Evolutionary conservation across 2,329 filamentous ascomycete species (phyloP), one percentile per base, ranked within the genome.

Genomic region (Lachnellula willkommii): DNA sequence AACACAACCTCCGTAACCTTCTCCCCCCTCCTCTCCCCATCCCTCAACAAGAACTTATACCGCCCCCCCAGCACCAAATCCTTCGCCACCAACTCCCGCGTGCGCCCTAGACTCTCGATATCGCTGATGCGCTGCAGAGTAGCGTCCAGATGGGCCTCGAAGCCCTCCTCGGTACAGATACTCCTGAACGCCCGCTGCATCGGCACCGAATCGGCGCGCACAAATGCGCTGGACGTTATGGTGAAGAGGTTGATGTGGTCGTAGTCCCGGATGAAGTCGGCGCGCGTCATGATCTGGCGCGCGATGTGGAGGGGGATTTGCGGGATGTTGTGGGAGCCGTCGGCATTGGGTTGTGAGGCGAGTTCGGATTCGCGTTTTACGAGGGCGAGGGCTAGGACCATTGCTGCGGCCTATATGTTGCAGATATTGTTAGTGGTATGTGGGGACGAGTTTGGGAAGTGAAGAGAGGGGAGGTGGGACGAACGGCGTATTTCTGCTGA

Each of bases 181-280:
- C 92, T 84, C 55, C 84, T 81, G 73, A 99, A 95, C 0, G 94
- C 94, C 49, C 85, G 84, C 72, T 95, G 90, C 94, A 99, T 99
- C 2, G 94, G 94, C 26, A 99, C 93, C 1, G 87, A 93, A 71
- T 95, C 93, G 1, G 94, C 94, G 47, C 94, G 85, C 7, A 99
- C 94, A 70, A 88, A 87, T 15, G 92, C 90, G 42, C 82, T 80
- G 56, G 86, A 90, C 58, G 95, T 93, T 66, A 99, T 97, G 60
- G 89, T 94, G 74, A 97, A 96, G 57, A 99, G 83, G 69, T 97
- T 97, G 58, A 94, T 82, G 61, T 94, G 89, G 73, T 99, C 94
- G 69, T 97, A 92, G 58, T 85, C 80, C 63, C 94, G 85, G 66
- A 97, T 92, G 70, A 97, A 99, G 72, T 99, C 94, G 57, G 90